Percentiles rank a stretch among this genome's conserved stretches.
phyloP scores from a whole-genome alignment of 2,329 filamentous ascomycete genomes.

The Curvularia hawaiiensis region DNA sequence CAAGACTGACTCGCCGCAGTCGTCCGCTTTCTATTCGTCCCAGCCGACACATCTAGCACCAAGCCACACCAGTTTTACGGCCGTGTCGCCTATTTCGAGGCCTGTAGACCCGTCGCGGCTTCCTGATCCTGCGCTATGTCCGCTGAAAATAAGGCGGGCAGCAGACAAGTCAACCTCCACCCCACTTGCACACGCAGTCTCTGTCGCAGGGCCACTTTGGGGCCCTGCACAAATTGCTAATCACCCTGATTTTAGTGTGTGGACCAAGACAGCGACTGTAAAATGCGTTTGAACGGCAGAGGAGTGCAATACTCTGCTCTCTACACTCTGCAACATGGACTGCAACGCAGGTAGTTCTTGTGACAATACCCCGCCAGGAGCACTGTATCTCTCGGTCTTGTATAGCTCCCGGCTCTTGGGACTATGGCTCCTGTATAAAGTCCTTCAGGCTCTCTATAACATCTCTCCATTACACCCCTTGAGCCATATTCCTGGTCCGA shows the following conservation, averaged over 20 bases:
- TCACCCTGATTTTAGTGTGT: background rate
- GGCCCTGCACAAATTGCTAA: background rate
- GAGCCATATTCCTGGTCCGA: conserved; percentile 41
- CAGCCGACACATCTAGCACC: background rate
- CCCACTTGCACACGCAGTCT: conserved; percentile 3
- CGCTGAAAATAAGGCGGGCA: background rate
- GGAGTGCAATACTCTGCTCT: background rate
- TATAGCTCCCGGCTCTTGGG: conserved; percentile 12
- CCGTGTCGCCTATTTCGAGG: background rate
- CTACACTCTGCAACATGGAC: background rate
- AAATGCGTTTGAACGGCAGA: background rate
- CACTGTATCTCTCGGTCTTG: background rate
- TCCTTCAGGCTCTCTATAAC: conserved; percentile 30
- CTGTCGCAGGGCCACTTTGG: background rate
- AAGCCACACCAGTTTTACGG: background rate
- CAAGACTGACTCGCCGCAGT: background rate
- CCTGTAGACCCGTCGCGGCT: background rate
- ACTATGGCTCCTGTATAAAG: conserved; percentile 21
- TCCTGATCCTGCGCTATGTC: background rate
- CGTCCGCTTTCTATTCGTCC: background rate
- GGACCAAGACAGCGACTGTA: background rate
- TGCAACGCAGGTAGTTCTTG: background rate
- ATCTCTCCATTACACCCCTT: conserved; percentile 39
- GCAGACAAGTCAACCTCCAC: background rate
- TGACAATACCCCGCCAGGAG: background rate